These are phyloP conservation scores for Physcomitrellopsis africana DNA, from an alignment of 225 moss, liverwort and hornwort genomes.

Conservation along the genomic window DNA sequence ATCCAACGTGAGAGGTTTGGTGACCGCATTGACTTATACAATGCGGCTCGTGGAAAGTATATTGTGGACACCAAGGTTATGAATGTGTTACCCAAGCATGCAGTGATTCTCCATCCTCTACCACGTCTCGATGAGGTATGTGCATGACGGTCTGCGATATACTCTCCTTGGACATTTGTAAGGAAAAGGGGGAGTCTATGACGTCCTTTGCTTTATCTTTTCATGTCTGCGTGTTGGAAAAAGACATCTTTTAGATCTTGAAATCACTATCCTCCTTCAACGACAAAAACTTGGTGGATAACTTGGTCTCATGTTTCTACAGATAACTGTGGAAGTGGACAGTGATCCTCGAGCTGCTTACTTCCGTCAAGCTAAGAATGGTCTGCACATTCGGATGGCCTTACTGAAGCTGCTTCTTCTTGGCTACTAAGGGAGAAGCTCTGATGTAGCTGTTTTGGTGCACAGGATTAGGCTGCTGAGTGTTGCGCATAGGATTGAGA, in stretches of 20 bases:
- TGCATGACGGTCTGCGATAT: background rate
- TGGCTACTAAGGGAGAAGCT: conserved; percentile 47
- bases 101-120: conserved; percentile 89
- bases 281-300: background rate
- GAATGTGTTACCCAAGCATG: conserved; percentile 82
- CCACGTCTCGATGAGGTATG: conserved; percentile 94
- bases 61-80: conserved; percentile 86
- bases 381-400: conserved; percentile 94
- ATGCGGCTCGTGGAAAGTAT: conserved; percentile 87
- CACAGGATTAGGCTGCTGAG: conserved; percentile 27
- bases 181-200: too few species aligned
- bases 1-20: conserved; percentile 98
- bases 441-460: conserved; percentile 41
- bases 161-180: too few species aligned
- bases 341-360: conserved; percentile 93
- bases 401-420: conserved; percentile 84
- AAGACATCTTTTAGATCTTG: too few species aligned
- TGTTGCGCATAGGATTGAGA: conserved; percentile 23
- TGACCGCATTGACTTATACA: conserved; percentile 78
- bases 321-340: conserved; percentile 94
- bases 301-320: conserved; percentile 33
- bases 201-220: too few species aligned
- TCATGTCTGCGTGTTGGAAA: too few species aligned
- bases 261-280: too few species aligned
- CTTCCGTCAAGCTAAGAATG: conserved; percentile 97